Base-by-base conservation (phyloP, 257 asterid genomes). In the Handroanthus guayacan region DNA sequence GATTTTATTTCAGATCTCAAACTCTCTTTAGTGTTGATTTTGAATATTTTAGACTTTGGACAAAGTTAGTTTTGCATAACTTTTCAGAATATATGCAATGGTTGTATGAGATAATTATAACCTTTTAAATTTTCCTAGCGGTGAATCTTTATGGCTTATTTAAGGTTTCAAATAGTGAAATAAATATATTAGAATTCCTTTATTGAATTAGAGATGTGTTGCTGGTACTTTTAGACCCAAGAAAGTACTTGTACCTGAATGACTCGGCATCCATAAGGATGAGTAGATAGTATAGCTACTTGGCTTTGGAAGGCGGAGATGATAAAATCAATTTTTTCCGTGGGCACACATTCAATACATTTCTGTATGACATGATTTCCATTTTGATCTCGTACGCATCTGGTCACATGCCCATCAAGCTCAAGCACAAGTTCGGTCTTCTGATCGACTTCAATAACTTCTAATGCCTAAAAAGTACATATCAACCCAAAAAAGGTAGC, bases 181-280 rank as follows among this genome's bases (percentile, higher is more conserved):
- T 13, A 62, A 38, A 65, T 44, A 10, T 6, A 67, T 4, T 56
- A 51, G 52, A 63, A 70, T 55, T 36, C 36, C 48, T 25, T 47
- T 18, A 61, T 34, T 34, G 50, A 68, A 75, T 41, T 38, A 63
- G 69, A 79, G 16, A 75, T 38, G 11, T 47, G 50, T 43, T 11
- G 38, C 58, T 14, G 54, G 80, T 50, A 51, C 34, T 36, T 47
- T 13, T n/a, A 10, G 47, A 43, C 62, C 69, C 48, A 68, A 64
- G 39, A 67, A 41, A 9, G 48, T 14, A 44, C 10, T 16, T 16
- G 36, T 80, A 93, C 98, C 98, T 93, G 98, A 81, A 93, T 93
- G 63, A 93, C 98, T 8, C 98, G 94, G 67, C 98, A 93, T 82
- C 98, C 98, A 84, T 93, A 93, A 62, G 98, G 98, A 83, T 93